Evolutionary conservation across 345 rosid species (phyloP).

Genomic region (Sonneratia caseolaris): DNA sequence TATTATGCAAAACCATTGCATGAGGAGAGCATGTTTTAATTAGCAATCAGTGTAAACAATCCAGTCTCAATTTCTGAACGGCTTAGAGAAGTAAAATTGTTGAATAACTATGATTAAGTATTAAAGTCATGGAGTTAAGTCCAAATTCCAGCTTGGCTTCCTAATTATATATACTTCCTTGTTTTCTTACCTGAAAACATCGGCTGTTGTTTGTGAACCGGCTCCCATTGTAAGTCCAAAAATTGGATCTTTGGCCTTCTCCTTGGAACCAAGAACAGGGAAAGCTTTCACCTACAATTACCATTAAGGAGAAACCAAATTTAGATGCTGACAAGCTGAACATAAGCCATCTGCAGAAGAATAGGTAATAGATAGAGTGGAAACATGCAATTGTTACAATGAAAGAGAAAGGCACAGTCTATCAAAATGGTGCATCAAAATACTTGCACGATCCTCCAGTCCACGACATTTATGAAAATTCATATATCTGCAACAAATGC

Average conservation of each 20-base stretch:
- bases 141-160: no score
- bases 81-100: slow-evolving; percentile 11
- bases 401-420: background rate
- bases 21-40: slow-evolving; percentile 44
- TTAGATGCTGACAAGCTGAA: background rate
- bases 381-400: no score
- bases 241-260: slow-evolving; percentile 74
- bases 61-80: slow-evolving; percentile 34
- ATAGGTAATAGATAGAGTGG: background rate
- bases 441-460: background rate
- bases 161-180: background rate
- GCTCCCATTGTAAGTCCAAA: slow-evolving; percentile 85
- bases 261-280: slow-evolving; percentile 55
- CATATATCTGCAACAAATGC: background rate
- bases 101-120: background rate
- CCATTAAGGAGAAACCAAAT: background rate
- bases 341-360: background rate
- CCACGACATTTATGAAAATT: no score
- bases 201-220: slow-evolving; percentile 62
- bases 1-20: slow-evolving; percentile 49
- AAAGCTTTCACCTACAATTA: slow-evolving; percentile 62
- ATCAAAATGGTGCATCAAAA: background rate
- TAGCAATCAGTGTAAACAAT: slow-evolving; percentile 42
- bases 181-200: slow-evolving; percentile 53
- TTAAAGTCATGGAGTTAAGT: no score